phyloP scores from a whole-genome alignment of 345 rosid genomes.

The Eucalyptus erythrocorys region DNA sequence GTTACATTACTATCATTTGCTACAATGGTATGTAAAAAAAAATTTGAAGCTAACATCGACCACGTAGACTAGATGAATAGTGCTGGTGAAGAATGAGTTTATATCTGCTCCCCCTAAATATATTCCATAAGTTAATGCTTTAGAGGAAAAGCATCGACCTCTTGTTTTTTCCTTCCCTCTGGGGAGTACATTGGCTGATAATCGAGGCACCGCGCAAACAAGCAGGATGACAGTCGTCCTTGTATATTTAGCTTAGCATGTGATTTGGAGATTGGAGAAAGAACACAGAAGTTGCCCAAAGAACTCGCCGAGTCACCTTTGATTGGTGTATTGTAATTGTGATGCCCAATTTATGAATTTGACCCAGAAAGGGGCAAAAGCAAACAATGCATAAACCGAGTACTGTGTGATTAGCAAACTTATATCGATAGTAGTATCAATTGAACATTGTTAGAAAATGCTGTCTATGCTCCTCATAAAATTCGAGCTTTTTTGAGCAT shows the following conservation, averaged over 20 bases:
- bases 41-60: neutral
- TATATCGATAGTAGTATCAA: neutral
- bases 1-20: neutral
- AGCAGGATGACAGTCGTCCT: neutral
- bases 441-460: neutral
- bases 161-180: neutral
- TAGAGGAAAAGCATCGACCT: neutral
- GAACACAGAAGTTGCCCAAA: neutral
- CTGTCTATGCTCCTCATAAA: neutral
- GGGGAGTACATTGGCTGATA: neutral
- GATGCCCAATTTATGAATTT: neutral
- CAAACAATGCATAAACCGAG: neutral
- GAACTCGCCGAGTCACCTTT: neutral
- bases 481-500: neutral
- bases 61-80: neutral
- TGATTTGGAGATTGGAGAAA: neutral
- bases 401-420: neutral
- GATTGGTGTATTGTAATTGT: neutral
- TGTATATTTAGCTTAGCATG: neutral
- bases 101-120: neutral
- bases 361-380: neutral
- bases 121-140: neutral
- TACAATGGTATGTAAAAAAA: neutral
- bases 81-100: neutral
- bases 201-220: neutral